Evolutionary conservation across 2,329 filamentous ascomycete species (phyloP).

Genomic region (Talaromyces piceae): DNA sequence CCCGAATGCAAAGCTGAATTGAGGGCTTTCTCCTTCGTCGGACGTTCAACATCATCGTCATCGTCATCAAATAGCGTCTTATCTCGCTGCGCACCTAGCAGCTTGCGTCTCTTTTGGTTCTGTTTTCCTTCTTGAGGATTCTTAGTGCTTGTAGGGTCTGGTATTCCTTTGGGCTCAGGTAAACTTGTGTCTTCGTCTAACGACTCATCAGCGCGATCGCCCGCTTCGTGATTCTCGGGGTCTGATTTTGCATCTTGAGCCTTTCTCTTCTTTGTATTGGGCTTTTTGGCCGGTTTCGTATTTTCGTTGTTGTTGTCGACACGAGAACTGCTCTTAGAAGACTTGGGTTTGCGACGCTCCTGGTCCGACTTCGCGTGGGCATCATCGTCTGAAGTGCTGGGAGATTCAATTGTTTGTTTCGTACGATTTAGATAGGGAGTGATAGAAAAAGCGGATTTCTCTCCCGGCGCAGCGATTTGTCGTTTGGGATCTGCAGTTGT

Average conservation of each 20-base stretch:
- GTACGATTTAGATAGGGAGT: conserved; percentile 85
- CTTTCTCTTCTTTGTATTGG: not conserved
- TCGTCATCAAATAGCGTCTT: conserved; percentile 65
- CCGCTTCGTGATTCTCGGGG: not conserved
- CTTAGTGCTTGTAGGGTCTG: conserved; percentile 16
- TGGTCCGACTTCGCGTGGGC: conserved; percentile 8
- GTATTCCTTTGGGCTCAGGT: conserved; percentile 15
- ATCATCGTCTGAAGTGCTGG: conserved; percentile 21
- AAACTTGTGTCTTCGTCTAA: conserved; percentile 7
- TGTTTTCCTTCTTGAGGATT: conserved; percentile 22
- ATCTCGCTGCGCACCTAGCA: conserved; percentile 55
- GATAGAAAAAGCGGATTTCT: conserved; percentile 89
- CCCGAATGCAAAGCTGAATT: conserved; percentile 17
- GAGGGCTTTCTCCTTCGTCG: conserved; percentile 21
- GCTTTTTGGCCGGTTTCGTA: not conserved
- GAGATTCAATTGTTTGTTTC: conserved; percentile 44
- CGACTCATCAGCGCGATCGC: not conserved
- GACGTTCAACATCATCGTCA: conserved; percentile 43
- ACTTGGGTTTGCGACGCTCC: not conserved
- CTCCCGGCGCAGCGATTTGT: conserved; percentile 58
- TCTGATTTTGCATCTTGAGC: not conserved
- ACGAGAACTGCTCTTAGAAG: not conserved
- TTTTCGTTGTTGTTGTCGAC: not conserved
- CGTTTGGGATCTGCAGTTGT: conserved; percentile 50
- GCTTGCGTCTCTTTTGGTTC: conserved; percentile 64